Base-by-base conservation (phyloP, 768 basidiomycete genomes). In the Russula foetens region DNA sequence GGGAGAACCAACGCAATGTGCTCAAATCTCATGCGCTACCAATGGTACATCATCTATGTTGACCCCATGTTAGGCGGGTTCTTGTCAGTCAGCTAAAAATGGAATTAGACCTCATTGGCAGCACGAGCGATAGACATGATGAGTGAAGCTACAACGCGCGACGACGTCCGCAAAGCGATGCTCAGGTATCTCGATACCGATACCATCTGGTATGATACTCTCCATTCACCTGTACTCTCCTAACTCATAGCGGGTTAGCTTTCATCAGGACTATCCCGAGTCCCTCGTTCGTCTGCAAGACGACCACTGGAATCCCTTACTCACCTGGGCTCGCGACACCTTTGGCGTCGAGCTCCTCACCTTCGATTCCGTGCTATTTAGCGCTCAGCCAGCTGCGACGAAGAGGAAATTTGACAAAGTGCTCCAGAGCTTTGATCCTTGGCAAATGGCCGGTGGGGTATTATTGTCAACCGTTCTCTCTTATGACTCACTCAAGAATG, bases 181-280 rank as follows among this genome's bases (percentile, higher is more conserved):
- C 73, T 97, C 45, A 81, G 84, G 59, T 98, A 97, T 73, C 75
- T 98, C 31, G 91, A 97, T 69, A 98, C 96, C 2, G 97, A 99
- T 71, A 93, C 97, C 1, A 82, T 97, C 62, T 93, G 90, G 92
- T 91, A 61, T 57, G 76, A 69, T 52, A 57, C 23, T 44, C 8
- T 39, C 39, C 54, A 24, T 29, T 35, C 38, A 28, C 17, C 12
- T 17, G 33, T 33, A 19, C 54, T 23, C 55, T 53, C 46, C 12
- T 23, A 54, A 60, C 53, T 24, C 6, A 52, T 24, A 50, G 57
- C 52, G 63, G 17, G 15, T 29, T 67, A 95, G 92, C 69, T 97
- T 95, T 75, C 87, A 90, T 67, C 82, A 90, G 69, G 81, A 90
- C 49, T 77, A 84, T 63, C 92, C 93, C 8, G 81, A 81, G 24